Evolutionary conservation across 2,329 filamentous ascomycete genomes (phyloP).

Genomic region (Cladosporium halotolerans): DNA sequence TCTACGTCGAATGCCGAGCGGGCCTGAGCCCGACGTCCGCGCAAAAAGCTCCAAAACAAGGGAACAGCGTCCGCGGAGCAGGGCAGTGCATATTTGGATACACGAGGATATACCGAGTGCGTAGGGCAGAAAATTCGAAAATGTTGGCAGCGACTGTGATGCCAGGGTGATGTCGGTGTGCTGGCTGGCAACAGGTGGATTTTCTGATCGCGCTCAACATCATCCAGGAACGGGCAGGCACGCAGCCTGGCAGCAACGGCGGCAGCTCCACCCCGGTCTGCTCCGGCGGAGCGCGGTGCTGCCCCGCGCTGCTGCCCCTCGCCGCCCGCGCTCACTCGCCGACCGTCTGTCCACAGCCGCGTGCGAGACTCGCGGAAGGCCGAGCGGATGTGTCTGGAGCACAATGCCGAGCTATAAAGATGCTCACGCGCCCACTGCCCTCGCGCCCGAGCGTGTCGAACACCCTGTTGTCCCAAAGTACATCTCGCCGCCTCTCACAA

Average conservation of each 20-base stretch:
- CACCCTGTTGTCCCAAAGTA: neutral
- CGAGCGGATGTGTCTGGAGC: slow-evolving; percentile 6
- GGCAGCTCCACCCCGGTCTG: neutral
- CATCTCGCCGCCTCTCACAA: neutral
- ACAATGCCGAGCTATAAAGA: neutral
- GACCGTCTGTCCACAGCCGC: neutral
- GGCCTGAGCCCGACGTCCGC: neutral
- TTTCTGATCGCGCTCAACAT: neutral
- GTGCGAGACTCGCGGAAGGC: neutral
- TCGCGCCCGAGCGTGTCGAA: neutral
- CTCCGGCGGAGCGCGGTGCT: neutral
- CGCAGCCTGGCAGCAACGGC: neutral
- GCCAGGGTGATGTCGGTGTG: neutral
- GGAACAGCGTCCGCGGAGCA: neutral
- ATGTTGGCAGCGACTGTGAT: neutral
- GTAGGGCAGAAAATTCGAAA: neutral
- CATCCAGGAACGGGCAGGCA: too few species aligned
- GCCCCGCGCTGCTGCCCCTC: neutral
- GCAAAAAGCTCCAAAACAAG: neutral
- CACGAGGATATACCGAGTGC: neutral
- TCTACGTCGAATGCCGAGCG: neutral
- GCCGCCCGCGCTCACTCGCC: neutral
- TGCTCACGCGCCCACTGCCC: slow-evolving; percentile 4
- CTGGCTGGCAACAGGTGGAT: neutral
- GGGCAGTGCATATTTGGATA: neutral